phyloP scores from a whole-genome alignment of 1,139 yeast genomes.

The Debaryomyces coudertii region DNA sequence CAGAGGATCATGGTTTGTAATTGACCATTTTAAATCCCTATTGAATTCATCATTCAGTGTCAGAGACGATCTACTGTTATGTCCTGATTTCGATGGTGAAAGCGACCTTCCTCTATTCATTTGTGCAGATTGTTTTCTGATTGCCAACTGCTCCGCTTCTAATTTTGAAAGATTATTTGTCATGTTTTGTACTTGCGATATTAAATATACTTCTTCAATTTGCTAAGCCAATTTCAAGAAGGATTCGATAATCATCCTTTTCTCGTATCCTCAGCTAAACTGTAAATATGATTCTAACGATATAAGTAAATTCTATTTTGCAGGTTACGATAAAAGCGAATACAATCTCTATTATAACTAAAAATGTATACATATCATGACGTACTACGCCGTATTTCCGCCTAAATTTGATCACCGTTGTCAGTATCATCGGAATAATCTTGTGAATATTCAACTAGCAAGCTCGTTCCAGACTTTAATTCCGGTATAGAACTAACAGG shows the following conservation, averaged over 20 bases:
- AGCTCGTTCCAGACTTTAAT: constrained; percentile 42
- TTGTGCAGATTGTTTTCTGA: constrained; percentile 43
- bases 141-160: constrained; percentile 50
- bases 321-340: constrained; percentile 9
- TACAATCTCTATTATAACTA: constrained; percentile 1
- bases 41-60: constrained; percentile 40
- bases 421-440: constrained; percentile 24
- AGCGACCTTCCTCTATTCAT: constrained; percentile 39
- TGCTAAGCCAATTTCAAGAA: neutral
- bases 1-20: constrained; percentile 60
- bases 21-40: constrained; percentile 51
- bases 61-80: constrained; percentile 41
- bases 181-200: constrained; percentile 19
- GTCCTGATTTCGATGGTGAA: constrained; percentile 38
- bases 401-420: constrained; percentile 14
- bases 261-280: neutral
- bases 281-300: neutral
- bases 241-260: constrained; percentile 1
- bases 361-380: neutral
- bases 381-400: neutral
- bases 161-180: constrained; percentile 43
- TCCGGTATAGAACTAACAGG: constrained; percentile 29
- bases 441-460: constrained; percentile 39
- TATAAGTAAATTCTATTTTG: neutral
- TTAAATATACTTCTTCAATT: neutral